Percentiles rank a stretch among this genome's conserved stretches.
These are phyloP conservation scores for Carex kokanica DNA, from an alignment of 176 grass and related monocot genomes.

Conservation along the genomic window DNA sequence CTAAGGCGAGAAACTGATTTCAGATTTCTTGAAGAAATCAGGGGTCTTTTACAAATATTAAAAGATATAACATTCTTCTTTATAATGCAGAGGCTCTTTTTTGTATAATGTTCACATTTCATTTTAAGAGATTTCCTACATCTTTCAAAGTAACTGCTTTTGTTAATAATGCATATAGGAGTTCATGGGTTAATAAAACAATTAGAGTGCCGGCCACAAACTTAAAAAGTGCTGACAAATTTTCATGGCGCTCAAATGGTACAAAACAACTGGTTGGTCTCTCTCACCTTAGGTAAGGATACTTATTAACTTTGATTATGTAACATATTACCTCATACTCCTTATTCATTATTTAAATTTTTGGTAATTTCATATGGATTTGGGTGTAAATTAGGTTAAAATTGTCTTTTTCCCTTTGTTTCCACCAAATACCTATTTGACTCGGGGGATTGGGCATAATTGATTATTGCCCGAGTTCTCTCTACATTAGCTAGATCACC, in stretches of 20 bases:
- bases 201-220: slow-evolving; percentile 2
- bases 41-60: not conserved
- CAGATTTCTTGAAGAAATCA: not conserved
- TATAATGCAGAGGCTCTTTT: not conserved
- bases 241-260: slow-evolving; percentile 28
- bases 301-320: not conserved
- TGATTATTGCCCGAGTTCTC: not conserved
- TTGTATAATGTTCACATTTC: not conserved
- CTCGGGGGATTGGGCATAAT: not conserved
- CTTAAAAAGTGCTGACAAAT: slow-evolving; percentile 21
- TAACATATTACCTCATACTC: not conserved
- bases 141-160: not conserved
- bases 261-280: slow-evolving; percentile 30
- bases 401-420: not conserved
- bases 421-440: not conserved
- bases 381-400: not conserved
- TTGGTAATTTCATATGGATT: not conserved
- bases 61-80: not conserved
- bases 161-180: slow-evolving; percentile 12
- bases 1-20: not conserved
- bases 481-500: not conserved
- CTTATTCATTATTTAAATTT: not conserved
- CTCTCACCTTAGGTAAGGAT: slow-evolving; percentile 17
- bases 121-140: not conserved
- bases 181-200: slow-evolving; percentile 18